A percentile compares a stretch with the other conserved stretches of the same genome.
phyloP scores from a whole-genome alignment of 139 green algal genomes.

The Asterochloris sp. region DNA sequence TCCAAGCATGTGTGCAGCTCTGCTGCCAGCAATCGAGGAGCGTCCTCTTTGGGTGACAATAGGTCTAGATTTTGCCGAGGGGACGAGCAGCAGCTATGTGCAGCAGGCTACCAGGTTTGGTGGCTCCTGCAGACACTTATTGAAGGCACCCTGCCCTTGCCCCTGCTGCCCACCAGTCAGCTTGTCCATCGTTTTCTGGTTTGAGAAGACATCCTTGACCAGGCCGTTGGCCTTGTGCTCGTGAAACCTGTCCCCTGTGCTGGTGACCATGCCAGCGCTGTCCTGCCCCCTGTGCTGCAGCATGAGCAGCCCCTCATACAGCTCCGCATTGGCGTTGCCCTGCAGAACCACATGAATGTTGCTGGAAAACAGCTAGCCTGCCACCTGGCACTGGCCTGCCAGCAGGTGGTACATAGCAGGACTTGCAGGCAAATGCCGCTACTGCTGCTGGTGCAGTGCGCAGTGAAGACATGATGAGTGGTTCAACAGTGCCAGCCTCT shows the following conservation, averaged over 20 bases:
- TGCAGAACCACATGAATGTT: not conserved
- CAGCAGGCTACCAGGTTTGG: too few species aligned
- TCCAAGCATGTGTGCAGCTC: too few species aligned
- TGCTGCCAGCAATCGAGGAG: too few species aligned
- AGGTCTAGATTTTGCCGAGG: too few species aligned
- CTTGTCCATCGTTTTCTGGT: conserved; percentile 66
- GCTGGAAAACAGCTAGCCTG: not conserved
- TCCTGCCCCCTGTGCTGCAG: conserved; percentile 96
- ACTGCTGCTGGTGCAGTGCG: conserved; percentile 12
- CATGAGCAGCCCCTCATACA: conserved; percentile 97
- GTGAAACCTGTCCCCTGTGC: conserved; percentile 64
- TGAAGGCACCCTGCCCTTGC: too few species aligned
- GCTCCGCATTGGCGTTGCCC: conserved; percentile 74
- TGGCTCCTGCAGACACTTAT: too few species aligned
- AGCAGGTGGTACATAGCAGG: conserved; percentile 55
- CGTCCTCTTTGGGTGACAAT: too few species aligned
- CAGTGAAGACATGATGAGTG: conserved; percentile 79
- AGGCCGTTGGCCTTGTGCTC: conserved; percentile 97
- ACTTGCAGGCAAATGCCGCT: conserved; percentile 85
- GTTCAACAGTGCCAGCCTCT: too few species aligned
- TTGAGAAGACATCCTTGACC: conserved; percentile 94
- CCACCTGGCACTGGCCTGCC: not conserved
- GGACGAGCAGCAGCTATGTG: too few species aligned
- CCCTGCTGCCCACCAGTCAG: conserved; percentile 59
- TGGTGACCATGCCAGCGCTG: conserved; percentile 96